phyloP scores from a whole-genome alignment of 1,284 basidiomycete species.

The Malassezia dermatis region DNA sequence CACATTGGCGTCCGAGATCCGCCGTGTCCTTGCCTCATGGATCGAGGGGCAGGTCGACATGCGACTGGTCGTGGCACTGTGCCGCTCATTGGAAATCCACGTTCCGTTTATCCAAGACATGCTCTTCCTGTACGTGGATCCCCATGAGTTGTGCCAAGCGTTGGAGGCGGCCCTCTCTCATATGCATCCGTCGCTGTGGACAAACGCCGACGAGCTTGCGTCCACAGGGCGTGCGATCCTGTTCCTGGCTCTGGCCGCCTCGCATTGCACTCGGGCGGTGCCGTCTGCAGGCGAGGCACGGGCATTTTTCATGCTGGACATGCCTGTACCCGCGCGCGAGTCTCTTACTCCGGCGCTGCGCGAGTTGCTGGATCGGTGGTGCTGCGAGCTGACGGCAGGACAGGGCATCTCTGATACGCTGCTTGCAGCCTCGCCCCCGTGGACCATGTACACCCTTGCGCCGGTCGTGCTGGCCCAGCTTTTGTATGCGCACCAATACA shows the following conservation, averaged over 20 bases:
- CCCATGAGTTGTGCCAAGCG: not conserved
- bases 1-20: not conserved
- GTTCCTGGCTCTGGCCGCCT: not conserved
- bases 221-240: not conserved
- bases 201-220: not conserved
- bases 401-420: not conserved
- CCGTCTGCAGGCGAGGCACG: not conserved
- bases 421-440: constrained; percentile 4
- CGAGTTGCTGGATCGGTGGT: constrained; percentile 9
- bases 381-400: not conserved
- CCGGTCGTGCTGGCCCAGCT: not conserved
- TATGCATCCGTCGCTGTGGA: not conserved
- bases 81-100: not conserved
- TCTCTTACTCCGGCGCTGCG: not conserved
- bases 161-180: not conserved
- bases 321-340: not conserved
- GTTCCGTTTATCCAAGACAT: not conserved
- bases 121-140: not conserved
- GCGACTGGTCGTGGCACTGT: not conserved
- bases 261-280: not conserved
- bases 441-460: constrained; percentile 1
- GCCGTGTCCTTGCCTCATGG: not conserved
- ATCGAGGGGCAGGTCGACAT: not conserved
- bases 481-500: not conserved
- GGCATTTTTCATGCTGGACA: not conserved